Base-by-base conservation (phyloP, 495 filamentous ascomycete genomes). In the Aspergillus saccharolyticus region DNA sequence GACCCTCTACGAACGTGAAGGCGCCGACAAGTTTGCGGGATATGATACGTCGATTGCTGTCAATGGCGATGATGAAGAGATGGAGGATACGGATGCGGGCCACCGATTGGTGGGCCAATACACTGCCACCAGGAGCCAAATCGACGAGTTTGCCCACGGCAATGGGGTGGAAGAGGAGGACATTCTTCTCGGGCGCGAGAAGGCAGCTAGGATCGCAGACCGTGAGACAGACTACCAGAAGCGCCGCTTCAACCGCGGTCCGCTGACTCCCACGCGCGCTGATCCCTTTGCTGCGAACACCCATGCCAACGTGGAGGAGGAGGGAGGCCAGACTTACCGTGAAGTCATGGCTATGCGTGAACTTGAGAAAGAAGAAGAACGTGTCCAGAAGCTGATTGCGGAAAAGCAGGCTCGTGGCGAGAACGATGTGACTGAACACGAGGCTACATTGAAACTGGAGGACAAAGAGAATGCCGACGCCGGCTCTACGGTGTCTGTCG, bases 151-250 rank as follows among this genome's bases (percentile, higher is more conserved):
- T 74, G 89, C 93, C 9, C 84, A 78, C 45, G 90, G 91, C 49
- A 83, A 81, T 57, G 89, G 89, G 44, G 90, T 90, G 20, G 90
- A 92, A 69, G 93, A 97, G 70, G 92, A 94, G 61, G 95, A 99
- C 66, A 88, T 91, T 14, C 77, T 99, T 59, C 78, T 90, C 39
- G 88, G 87, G 28, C 86, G 90, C 67, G 94, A 97, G 74, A 88
- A 94, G 75, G 85, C 88, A 69, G 90, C 87, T 20, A 85, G 91
- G 65, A 96, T 99, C 69, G 82, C 87, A 18, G 90, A 92, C 63
- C 85, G 95, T 58, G 91, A 97, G 78, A 95, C 92, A 55, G 93
- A 97, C 67, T 99, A 99, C 67, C 95, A 99, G 74, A 96, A 96
- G 75, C 90, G 92, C 54, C 84, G 90, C 51, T 91, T 93, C 66